Base-by-base conservation (phyloP, 176 grass and related monocot species). In the Dendrocalamus sinicus region DNA sequence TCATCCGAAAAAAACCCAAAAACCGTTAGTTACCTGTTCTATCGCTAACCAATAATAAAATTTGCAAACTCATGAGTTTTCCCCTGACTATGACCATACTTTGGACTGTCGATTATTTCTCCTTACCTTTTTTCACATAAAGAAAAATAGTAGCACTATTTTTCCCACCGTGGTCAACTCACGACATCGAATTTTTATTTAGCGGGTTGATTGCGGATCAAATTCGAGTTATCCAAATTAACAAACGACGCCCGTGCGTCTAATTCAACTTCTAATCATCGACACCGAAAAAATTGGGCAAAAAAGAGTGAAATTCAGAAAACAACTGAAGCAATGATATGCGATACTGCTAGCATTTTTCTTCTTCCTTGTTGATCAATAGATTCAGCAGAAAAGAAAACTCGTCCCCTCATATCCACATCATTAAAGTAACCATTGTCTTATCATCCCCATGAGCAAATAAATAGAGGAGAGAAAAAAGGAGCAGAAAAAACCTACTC, bases 331-430 rank as follows among this genome's bases (percentile, higher is more conserved):
- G 26, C 17, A 76, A 48, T 43, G 40, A 69, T 82, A 58, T 12
- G 78, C 37, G 54, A 45, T 37, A 51, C 45, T 72, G 8, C 1
- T 15, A 62, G 43, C 8, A 9, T 67, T 12, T 53, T 50, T 57
- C 17, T 35, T 67, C 1, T 6, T 26, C 60, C 13, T 67, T 67
- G 75, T 48, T 58, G 67, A 73, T 59, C 67, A 84, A 58, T 64
- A 57, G 66, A 84, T 74, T 39, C 55, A 67, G 58, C 45, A 44
- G 45, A 62, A 72, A 84, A 19, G 37, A 73, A 20, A 37, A 83
- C 10, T 46, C 53, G 41, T 16, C 64, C 67, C 14, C 75, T 84
- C 69, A 4, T 80, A 67, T 79, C 71, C 30, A 76, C 26, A 67
- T 67, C 74, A 69, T 48, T 68, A 17, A 62, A 62, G 60, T 13